These are phyloP conservation scores for Kregervanrija pseudodelftensis DNA, from an alignment of 805 yeast genomes.

Conservation along the genomic window DNA sequence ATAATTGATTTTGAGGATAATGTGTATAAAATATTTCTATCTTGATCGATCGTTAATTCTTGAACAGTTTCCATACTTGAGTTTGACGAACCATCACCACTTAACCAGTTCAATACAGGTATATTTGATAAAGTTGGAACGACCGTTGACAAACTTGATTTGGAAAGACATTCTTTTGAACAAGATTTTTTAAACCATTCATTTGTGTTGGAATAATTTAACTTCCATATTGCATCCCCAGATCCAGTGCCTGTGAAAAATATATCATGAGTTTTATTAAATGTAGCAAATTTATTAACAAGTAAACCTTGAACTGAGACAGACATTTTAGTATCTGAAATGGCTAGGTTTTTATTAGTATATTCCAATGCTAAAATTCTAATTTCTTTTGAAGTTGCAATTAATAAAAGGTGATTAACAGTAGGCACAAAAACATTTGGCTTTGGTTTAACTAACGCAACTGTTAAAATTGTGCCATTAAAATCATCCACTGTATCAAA, in stretches of 20 bases:
- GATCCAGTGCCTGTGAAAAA: slow-evolving; percentile 79
- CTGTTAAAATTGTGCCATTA: slow-evolving; percentile 68
- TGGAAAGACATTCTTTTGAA: slow-evolving; percentile 76
- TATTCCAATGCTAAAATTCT: slow-evolving; percentile 69
- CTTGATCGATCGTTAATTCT: slow-evolving; percentile 67
- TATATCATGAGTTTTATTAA: slow-evolving; percentile 64
- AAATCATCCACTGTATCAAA: slow-evolving; percentile 79
- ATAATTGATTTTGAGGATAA: slow-evolving; percentile 77
- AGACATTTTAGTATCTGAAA: slow-evolving; percentile 76
- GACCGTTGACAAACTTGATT: slow-evolving; percentile 47
- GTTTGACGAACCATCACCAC: slow-evolving; percentile 14
- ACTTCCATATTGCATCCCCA: slow-evolving; percentile 78
- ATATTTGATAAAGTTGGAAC: slow-evolving; percentile 33
- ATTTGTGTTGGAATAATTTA: slow-evolving; percentile 74
- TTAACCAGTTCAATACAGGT: slow-evolving; percentile 23
- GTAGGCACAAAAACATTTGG: slow-evolving; percentile 71
- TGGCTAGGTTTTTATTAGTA: slow-evolving; percentile 43
- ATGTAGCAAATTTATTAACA: slow-evolving; percentile 53
- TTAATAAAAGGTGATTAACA: slow-evolving; percentile 63
- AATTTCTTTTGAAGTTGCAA: slow-evolving; percentile 76
- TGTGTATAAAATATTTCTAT: slow-evolving; percentile 72
- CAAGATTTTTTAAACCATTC: slow-evolving; percentile 84
- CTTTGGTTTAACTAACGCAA: slow-evolving; percentile 75
- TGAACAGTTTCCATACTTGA: slow-evolving; percentile 48
- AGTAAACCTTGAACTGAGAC: slow-evolving; percentile 75